Evolutionary conservation across 2,329 filamentous ascomycete species (phyloP), one percentile per base, ranked within the genome.

Genomic region (Cytospora piceae): DNA sequence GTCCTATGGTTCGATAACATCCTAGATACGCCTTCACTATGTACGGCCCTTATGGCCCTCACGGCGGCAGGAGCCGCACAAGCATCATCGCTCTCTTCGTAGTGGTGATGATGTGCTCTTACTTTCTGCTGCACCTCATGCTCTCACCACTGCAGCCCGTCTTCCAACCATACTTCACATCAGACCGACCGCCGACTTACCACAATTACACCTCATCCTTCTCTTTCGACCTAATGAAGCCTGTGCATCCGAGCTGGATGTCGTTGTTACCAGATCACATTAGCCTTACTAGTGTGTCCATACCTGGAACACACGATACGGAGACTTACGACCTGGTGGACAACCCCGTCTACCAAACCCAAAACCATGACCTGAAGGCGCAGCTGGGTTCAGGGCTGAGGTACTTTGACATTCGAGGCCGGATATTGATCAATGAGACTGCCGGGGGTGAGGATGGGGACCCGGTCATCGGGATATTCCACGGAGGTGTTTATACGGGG

Each of bases 231-330:
- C 73, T 76, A 46, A 70, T 76, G 65, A 68, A 68, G 34, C 71
- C 73, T 39, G 68, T 73, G 52, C 71, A 77, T 37, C 71, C 76
- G 8, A 61, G 68, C 46, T 84, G 82, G 82, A 83, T 83, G 82
- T 72, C 73, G 24, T 58, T 59, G 8, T 71, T 83, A 14, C 79
- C 80, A 32, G 79, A 83, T 71, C 67, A 73, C 31, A 73, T 76
- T 42, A 74, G 73, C 55, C 72, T 85, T 39, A 76, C 80, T 37
- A 77, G 73, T 59, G 75, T 85, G 52, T 82, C 81, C 55, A 78
- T 85, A 65, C 83, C 82, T 0, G 83, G 83, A 34, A 84, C 82
- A 1, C 82, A 85, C 73, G 82, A 85, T 71, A 83, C 82, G 29
- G 79, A 85, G 79, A 84, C 83, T 22, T 81, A 80, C 68, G 71